Evolutionary conservation across 1,284 basidiomycete species (phyloP).

Genomic region (Boletellus deceptivus): DNA sequence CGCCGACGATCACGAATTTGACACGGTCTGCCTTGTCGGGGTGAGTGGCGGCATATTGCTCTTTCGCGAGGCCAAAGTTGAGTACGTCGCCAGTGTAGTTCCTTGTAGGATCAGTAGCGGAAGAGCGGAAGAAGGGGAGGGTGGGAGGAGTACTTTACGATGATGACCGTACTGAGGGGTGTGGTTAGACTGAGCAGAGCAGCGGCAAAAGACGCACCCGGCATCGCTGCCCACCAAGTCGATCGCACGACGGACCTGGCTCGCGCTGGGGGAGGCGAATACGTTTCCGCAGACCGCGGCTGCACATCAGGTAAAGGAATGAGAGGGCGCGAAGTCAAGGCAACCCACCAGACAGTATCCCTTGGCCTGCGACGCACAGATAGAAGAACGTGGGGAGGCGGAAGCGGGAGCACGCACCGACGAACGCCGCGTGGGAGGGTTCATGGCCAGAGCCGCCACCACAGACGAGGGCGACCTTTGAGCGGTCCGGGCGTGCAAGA

Average conservation of each 20-base stretch:
- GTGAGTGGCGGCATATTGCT: slow-evolving; percentile 74
- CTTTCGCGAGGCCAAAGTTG: slow-evolving; percentile 90
- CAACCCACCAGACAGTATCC: slow-evolving; percentile 68
- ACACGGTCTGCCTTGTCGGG: slow-evolving; percentile 66
- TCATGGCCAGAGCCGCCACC: slow-evolving; percentile 93
- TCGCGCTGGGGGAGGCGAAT: slow-evolving; percentile 85
- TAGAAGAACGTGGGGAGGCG: neutral
- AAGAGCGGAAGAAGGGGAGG: neutral
- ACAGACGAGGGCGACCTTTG: slow-evolving; percentile 80
- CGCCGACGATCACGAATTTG: slow-evolving; percentile 84
- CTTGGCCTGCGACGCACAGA: slow-evolving; percentile 50
- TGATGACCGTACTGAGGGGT: slow-evolving; percentile 65
- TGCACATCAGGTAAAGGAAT: slow-evolving; percentile 22
- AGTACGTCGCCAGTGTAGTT: slow-evolving; percentile 90
- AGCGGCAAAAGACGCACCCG: slow-evolving; percentile 52
- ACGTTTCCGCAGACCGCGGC: slow-evolving; percentile 86
- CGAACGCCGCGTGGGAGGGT: slow-evolving; percentile 82
- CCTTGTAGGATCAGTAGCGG: slow-evolving; percentile 37
- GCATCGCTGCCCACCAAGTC: slow-evolving; percentile 75
- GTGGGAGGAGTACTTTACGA: slow-evolving; percentile 67
- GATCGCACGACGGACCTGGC: slow-evolving; percentile 78
- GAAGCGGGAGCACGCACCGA: slow-evolving; percentile 45
- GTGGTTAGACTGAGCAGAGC: slow-evolving; percentile 4
- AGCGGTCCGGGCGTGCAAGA: slow-evolving; percentile 51
- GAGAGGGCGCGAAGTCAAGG: neutral